phyloP scores from a whole-genome alignment of 2,329 filamentous ascomycete species.

The Alternaria brassicicola region DNA sequence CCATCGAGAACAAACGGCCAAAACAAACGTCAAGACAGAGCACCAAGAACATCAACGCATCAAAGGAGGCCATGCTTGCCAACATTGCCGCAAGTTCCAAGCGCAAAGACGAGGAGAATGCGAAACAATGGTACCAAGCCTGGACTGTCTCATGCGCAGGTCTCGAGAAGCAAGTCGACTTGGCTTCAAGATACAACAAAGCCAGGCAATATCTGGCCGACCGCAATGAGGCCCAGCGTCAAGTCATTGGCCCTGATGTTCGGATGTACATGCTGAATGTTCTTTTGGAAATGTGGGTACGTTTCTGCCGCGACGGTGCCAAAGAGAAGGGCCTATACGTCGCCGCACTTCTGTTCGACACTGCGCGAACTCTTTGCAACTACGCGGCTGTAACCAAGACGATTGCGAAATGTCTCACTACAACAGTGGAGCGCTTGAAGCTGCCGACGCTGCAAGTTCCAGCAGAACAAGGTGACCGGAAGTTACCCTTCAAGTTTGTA shows the following conservation, averaged over 20 bases:
- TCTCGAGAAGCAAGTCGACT: conserved; percentile 55
- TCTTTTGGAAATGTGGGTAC: conserved; percentile 57
- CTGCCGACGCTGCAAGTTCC: conserved; percentile 47
- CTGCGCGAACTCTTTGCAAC: conserved; percentile 36
- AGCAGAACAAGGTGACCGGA: conserved; percentile 43
- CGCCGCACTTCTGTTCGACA: conserved; percentile 44
- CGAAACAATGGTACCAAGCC: conserved; percentile 51
- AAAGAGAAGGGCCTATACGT: conserved; percentile 41
- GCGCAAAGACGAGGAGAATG: conserved; percentile 50
- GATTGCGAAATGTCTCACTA: conserved; percentile 39
- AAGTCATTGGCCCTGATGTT: conserved; percentile 54
- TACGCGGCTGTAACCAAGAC: conserved; percentile 38
- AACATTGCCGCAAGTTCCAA: conserved; percentile 51
- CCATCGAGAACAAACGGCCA: conserved; percentile 23
- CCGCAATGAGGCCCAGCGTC: conserved; percentile 49
- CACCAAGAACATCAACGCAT: conserved; percentile 41
- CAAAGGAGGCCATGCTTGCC: conserved; percentile 54
- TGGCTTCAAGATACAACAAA: conserved; percentile 56
- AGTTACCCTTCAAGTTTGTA: conserved; percentile 53
- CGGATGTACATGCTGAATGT: conserved; percentile 58
- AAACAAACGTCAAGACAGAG: conserved; percentile 34
- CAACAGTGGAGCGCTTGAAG: conserved; percentile 48
- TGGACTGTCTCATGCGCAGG: conserved; percentile 56
- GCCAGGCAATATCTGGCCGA: conserved; percentile 56
- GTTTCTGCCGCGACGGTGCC: conserved; percentile 34